Conservation (phyloP, 352 stramenopile genomes). For the Phytophthora pinifolia region DNA sequence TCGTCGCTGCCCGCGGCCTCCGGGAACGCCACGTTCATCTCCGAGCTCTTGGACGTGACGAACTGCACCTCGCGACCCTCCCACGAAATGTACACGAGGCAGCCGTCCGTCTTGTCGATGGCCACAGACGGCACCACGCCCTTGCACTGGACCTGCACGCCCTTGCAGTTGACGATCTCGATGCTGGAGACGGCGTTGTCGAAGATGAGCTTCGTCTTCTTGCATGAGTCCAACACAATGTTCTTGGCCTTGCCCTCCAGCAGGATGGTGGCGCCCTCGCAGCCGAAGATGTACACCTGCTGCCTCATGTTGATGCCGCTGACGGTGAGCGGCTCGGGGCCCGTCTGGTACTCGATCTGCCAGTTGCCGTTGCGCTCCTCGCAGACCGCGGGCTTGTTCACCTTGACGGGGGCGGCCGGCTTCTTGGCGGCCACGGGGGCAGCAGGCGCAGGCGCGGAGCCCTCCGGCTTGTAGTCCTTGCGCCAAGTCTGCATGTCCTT, state of each 20-base stretch:
- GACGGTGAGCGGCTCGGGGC: conserved; percentile 78
- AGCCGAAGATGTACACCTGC: conserved; percentile 97
- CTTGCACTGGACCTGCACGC: conserved; percentile 94
- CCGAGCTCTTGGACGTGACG: conserved; percentile 96
- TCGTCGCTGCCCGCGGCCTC: conserved; percentile 79
- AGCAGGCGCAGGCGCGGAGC: conserved; percentile 21
- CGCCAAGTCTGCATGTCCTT: conserved; percentile 98
- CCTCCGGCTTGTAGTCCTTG: conserved; percentile 90
- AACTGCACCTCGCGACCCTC: conserved; percentile 89
- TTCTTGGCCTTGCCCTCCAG: conserved; percentile 98
- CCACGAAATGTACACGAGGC: conserved; percentile 95
- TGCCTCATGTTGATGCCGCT: conserved; percentile 94
- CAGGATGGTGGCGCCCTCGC: conserved; percentile 93
- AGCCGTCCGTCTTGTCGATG: conserved; percentile 99
- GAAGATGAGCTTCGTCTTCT: conserved; percentile 95
- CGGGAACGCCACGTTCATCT: conserved; percentile 97
- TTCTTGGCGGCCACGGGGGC: conserved; percentile 26
- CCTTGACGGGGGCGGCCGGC: conserved; percentile 38
- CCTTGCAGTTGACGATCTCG: conserved; percentile 98
- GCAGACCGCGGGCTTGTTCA: conserved; percentile 54
- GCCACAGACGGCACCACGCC: conserved; percentile 93
- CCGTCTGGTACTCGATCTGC: conserved; percentile 96
- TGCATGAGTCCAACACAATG: conserved; percentile 95
- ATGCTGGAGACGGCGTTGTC: conserved; percentile 96
- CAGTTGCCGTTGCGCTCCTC: conserved; percentile 96